Percentiles rank a stretch among this genome's conserved stretches.
Evolutionary conservation across 2,329 filamentous ascomycete species (phyloP).

Genomic region (Tolypocladium pustulatum): DNA sequence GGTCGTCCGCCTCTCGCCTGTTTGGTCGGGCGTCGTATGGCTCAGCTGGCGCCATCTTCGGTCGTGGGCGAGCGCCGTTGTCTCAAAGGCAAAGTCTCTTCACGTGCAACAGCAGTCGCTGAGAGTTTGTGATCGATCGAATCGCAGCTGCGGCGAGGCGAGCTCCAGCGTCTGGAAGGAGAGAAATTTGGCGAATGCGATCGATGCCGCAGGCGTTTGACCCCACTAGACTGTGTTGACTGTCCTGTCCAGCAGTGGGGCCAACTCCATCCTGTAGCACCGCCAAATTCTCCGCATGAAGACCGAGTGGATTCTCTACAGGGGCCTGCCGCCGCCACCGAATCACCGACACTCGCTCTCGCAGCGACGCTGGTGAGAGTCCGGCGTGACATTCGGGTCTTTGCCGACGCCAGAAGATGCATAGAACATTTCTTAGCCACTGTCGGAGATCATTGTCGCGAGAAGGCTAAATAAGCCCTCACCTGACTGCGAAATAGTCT

Average conservation of each 20-base stretch:
- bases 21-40: slow-evolving; percentile 9
- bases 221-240: too few relatives aligned
- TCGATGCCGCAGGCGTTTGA: not conserved
- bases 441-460: not conserved
- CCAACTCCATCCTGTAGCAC: not conserved
- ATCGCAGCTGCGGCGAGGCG: not conserved
- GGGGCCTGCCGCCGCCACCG: not conserved
- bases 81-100: not conserved
- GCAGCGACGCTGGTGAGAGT: not conserved
- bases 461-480: not conserved
- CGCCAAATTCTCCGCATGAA: not conserved
- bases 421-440: not conserved
- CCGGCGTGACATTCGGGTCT: not conserved
- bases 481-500: not conserved
- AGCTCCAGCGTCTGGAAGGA: not conserved
- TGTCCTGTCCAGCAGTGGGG: not conserved
- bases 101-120: not conserved
- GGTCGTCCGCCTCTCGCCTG: slow-evolving; percentile 2
- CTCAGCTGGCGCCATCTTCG: slow-evolving; percentile 13
- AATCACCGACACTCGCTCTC: not conserved
- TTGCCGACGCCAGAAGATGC: not conserved
- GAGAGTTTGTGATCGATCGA: slow-evolving; percentile 5
- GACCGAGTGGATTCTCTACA: not conserved
- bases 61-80: not conserved
- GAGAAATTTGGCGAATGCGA: not conserved